Evolutionary conservation across 352 stramenopile genomes (phyloP).

Genomic region (Phytophthora pluvialis): DNA sequence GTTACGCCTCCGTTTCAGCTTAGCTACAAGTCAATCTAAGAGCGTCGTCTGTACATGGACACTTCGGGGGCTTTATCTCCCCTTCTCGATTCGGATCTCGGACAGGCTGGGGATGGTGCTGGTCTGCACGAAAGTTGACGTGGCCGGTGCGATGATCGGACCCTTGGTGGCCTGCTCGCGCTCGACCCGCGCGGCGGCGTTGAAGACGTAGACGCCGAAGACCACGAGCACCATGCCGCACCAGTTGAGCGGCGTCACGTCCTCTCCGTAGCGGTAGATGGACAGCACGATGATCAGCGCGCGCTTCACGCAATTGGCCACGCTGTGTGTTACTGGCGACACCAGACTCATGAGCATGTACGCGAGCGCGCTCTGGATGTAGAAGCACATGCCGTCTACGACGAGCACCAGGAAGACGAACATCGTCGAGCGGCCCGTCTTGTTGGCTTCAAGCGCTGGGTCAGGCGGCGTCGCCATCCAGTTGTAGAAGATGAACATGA

Average conservation of each 20-base stretch:
- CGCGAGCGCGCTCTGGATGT: slow-evolving; percentile 90
- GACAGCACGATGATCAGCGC: slow-evolving; percentile 91
- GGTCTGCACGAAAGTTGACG: slow-evolving; percentile 44
- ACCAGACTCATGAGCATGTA: slow-evolving; percentile 93
- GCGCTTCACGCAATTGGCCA: slow-evolving; percentile 92
- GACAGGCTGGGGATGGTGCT: slow-evolving; percentile 65
- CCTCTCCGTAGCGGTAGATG: slow-evolving; percentile 91
- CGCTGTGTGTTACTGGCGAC: slow-evolving; percentile 90
- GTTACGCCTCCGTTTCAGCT: too few species aligned
- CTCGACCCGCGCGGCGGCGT: slow-evolving; percentile 69
- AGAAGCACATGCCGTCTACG: slow-evolving; percentile 85
- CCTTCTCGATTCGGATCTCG: slow-evolving; percentile 73
- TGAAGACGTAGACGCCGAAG: slow-evolving; percentile 90
- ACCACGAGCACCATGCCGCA: slow-evolving; percentile 89
- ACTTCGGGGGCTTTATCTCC: slow-evolving; percentile 24
- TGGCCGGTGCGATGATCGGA: slow-evolving; percentile 39
- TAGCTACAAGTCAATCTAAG: slow-evolving; percentile 4
- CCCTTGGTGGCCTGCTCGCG: slow-evolving; percentile 40
- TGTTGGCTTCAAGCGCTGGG: slow-evolving; percentile 25
- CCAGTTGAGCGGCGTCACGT: slow-evolving; percentile 84
- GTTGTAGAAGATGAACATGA: slow-evolving; percentile 80
- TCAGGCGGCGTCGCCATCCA: slow-evolving; percentile 53
- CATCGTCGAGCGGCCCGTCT: slow-evolving; percentile 40
- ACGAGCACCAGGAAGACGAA: slow-evolving; percentile 66
- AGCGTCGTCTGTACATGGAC: slow-evolving; percentile 27